phyloP scores from a whole-genome alignment of 192 early-diverging fungal genomes.

The Pilaira anomala region DNA sequence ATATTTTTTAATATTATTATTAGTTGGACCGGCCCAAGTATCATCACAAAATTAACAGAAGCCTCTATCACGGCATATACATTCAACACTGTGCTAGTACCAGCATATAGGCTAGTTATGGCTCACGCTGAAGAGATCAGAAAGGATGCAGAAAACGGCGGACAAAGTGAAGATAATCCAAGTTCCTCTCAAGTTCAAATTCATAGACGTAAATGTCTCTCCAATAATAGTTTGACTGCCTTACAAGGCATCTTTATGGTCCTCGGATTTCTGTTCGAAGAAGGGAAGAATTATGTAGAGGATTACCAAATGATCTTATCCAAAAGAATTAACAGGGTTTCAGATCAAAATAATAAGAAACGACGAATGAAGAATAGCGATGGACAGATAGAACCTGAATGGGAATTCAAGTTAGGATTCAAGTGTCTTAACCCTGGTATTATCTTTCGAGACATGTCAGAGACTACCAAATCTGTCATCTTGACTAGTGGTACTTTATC shows the following conservation, averaged over 20 bases:
- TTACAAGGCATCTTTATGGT: constrained; percentile 32
- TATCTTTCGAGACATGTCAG: constrained; percentile 41
- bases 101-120: constrained; percentile 16
- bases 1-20: neutral
- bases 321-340: constrained; percentile 13
- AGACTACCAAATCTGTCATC: constrained; percentile 47
- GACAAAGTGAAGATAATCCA: neutral
- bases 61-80: constrained; percentile 19
- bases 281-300: constrained; percentile 2
- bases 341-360: neutral
- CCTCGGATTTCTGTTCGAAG: constrained; percentile 26
- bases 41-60: constrained; percentile 17
- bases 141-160: constrained; percentile 1
- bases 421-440: constrained; percentile 46
- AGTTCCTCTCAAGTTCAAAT: neutral
- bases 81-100: constrained; percentile 3
- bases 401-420: constrained; percentile 21
- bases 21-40: constrained; percentile 30
- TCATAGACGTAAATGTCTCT: constrained; percentile 11
- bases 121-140: neutral
- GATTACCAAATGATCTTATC: constrained; percentile 38
- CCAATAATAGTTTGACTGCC: neutral
- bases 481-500: constrained; percentile 69
- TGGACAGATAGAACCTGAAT: constrained; percentile 5
- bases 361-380: neutral